Conservation (phyloP, 495 filamentous ascomycete genomes). For the Pseudoneurospora amorphoporcata region DNA sequence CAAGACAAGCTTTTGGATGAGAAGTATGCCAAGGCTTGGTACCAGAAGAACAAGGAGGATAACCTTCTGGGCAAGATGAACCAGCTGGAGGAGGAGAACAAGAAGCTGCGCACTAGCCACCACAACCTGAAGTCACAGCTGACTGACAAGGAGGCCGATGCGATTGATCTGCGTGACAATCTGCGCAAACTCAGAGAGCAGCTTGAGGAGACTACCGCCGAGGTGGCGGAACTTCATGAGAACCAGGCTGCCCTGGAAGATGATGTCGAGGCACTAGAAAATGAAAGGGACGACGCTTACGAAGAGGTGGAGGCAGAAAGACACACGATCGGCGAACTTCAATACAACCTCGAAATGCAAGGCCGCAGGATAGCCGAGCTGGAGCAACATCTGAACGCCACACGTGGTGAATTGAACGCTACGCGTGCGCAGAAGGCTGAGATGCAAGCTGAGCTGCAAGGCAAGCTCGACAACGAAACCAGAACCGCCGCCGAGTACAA, state of each 20-base stretch:
- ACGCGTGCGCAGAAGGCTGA: slow-evolving; percentile 14
- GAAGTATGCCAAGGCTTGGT: neutral
- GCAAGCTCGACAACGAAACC: slow-evolving; percentile 26
- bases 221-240: slow-evolving; percentile 2
- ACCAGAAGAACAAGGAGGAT: slow-evolving; percentile 16
- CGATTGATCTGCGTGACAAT: neutral
- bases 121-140: slow-evolving; percentile 12
- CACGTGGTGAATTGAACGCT: slow-evolving; percentile 16
- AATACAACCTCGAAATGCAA: slow-evolving; percentile 29
- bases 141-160: neutral
- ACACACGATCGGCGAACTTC: slow-evolving; percentile 32
- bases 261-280: slow-evolving; percentile 16
- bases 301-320: slow-evolving; percentile 27
- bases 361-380: slow-evolving; percentile 24
- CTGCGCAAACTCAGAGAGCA: slow-evolving; percentile 17
- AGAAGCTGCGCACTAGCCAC: slow-evolving; percentile 23
- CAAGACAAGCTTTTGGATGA: neutral
- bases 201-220: slow-evolving; percentile 17
- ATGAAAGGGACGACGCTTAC: slow-evolving; percentile 16
- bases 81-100: slow-evolving; percentile 31
- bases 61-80: slow-evolving; percentile 29
- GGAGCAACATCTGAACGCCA: slow-evolving; percentile 21
- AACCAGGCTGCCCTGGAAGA: slow-evolving; percentile 5
- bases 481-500: slow-evolving; percentile 30
- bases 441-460: slow-evolving; percentile 13